Conservation (phyloP, 305 asterid species). For the Rubia tinctorum region DNA sequence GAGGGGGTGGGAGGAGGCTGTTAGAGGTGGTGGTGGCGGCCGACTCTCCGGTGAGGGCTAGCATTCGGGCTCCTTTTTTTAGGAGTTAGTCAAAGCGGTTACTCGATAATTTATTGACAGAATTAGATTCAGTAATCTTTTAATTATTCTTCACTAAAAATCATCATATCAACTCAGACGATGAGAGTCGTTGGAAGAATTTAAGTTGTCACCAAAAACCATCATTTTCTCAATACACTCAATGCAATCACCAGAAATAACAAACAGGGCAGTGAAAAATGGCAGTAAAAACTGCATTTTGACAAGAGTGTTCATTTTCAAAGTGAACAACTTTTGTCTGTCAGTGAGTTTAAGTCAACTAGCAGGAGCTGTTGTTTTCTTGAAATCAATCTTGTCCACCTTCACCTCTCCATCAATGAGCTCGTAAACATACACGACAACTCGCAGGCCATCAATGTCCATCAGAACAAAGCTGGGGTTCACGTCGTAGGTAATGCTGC, state of each 20-base stretch:
- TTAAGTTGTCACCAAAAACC: not conserved
- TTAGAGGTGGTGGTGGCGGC: no score
- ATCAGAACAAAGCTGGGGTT: slow-evolving; percentile 97
- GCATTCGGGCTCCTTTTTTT: no score
- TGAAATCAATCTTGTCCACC: slow-evolving; percentile 95
- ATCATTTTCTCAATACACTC: not conserved
- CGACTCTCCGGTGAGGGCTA: no score
- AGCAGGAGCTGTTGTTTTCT: slow-evolving; percentile 62
- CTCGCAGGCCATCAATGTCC: slow-evolving; percentile 96
- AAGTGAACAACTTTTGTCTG: not conserved
- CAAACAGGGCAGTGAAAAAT: not conserved
- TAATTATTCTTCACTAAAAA: no score
- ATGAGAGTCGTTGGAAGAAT: no score
- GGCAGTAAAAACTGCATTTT: not conserved
- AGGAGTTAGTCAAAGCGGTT: no score
- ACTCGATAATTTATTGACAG: not conserved
- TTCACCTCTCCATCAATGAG: slow-evolving; percentile 98
- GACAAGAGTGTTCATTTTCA: not conserved
- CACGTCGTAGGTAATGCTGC: slow-evolving; percentile 95
- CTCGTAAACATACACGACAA: slow-evolving; percentile 92
- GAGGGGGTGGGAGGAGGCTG: no score
- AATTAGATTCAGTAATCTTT: no score
- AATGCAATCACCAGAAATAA: not conserved
- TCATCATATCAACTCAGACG: not conserved
- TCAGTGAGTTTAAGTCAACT: not conserved